Evolutionary conservation across 148 eudicot genomes (phyloP).

Genomic region (Nepenthes gracilis): DNA sequence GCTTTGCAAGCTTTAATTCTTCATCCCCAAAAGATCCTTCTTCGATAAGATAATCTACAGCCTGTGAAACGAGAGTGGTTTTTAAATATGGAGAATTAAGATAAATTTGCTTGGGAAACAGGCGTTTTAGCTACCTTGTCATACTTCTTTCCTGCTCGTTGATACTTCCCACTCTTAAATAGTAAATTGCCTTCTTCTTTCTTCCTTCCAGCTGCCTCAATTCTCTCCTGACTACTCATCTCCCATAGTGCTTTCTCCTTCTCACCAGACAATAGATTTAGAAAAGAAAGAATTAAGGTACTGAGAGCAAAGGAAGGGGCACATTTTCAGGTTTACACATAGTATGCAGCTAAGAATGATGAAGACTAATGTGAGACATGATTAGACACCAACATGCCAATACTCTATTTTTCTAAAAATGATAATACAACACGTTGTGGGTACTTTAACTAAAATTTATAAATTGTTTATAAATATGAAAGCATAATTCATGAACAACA

Average conservation of each 20-base stretch:
- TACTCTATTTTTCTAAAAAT: too few relatives aligned
- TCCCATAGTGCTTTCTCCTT: slow-evolving; percentile 77
- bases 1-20: slow-evolving; percentile 32
- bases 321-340: too few relatives aligned
- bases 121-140: slow-evolving; percentile 33
- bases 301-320: too few relatives aligned
- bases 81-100: background rate
- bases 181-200: slow-evolving; percentile 61
- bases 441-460: too few relatives aligned
- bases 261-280: too few relatives aligned
- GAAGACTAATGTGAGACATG: too few relatives aligned
- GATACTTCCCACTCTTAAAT: slow-evolving; percentile 43
- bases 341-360: too few relatives aligned
- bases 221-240: slow-evolving; percentile 34
- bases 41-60: slow-evolving; percentile 39
- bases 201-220: slow-evolving; percentile 38
- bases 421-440: too few relatives aligned
- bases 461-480: too few relatives aligned
- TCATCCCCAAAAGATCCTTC: slow-evolving; percentile 35
- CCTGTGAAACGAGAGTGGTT: slow-evolving; percentile 17
- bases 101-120: background rate
- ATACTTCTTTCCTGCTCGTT: slow-evolving; percentile 56
- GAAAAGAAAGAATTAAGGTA: too few relatives aligned
- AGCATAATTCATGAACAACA: too few relatives aligned
- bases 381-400: too few relatives aligned